Base-by-base conservation (phyloP, 2,329 filamentous ascomycete genomes). In the Colletotrichum sp. region DNA sequence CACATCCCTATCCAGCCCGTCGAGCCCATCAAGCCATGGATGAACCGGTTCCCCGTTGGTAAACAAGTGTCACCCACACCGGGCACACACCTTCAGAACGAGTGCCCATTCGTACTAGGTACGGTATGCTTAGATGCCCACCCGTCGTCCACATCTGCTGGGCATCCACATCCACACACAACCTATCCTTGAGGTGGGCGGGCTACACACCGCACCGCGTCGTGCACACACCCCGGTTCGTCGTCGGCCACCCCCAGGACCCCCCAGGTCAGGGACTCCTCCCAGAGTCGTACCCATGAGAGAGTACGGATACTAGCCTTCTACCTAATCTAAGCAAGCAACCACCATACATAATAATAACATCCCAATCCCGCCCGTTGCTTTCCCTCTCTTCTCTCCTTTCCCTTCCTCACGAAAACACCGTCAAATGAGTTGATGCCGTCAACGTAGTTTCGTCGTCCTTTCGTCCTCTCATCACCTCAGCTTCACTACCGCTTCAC, bases 401-500 rank as follows among this genome's bases (percentile, higher is more conserved):
- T 81, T 82, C 82, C 82, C 82, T 81, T 83, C 83, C 79, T 83
- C 82, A 87, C 86, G 86, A 84, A 85, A 84, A 83, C 75, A 83
- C 84, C 84, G 83, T 87, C 83, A 85, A 75, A 89, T 88, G 82
- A 84, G 86, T 88, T 88, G 85, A 87, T 86, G 86, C 87, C 86
- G 85, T 88, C 87, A 86, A 88, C 86, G 85, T 86, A 85, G 86
- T 89, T 89, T 89, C 88, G 86, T 87, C 87, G 86, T 87, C 86
- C 83, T 87, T 87, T 88, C 84, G 84, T 88, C 88, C 88, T 85
- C 81, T 81, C 59, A 84, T 83, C 83, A 81, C 78, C 82, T 78
- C 80, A 39, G 24, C 78, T 80, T 81, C 83, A 89, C 86, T 82
- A 93, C 93, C 93, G 93, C 93, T 95, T 95, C 94, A 95, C 92